Conservation (phyloP, 2,329 filamentous ascomycete genomes). For the Exophiala alcalophila region DNA sequence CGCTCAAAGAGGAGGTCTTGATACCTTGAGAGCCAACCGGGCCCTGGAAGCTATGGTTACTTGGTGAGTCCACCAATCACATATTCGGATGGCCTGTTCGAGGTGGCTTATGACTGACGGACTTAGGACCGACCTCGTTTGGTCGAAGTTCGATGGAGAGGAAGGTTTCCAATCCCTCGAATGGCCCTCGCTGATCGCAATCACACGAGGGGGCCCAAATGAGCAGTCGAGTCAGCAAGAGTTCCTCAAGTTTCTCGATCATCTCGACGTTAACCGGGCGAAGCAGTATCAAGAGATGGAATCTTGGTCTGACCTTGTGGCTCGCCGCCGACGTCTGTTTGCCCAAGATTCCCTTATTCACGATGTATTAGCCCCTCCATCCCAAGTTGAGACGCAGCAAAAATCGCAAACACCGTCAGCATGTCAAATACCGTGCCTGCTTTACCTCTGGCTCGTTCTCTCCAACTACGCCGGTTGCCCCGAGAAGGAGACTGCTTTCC, state of each 20-base stretch:
- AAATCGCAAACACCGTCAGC: not conserved
- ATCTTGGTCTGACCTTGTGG: not conserved
- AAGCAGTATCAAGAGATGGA: not conserved
- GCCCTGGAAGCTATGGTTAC: not conserved
- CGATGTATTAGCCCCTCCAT: not conserved
- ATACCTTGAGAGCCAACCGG: not conserved
- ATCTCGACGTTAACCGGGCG: not conserved
- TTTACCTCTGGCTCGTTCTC: not conserved
- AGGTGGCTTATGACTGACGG: not conserved
- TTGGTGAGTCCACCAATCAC: conserved; percentile 1
- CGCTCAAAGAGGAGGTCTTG: conserved; percentile 2
- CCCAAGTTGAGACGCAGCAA: not conserved
- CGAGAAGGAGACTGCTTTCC: not conserved
- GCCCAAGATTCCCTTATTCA: not conserved
- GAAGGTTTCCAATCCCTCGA: not conserved
- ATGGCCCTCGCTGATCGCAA: not conserved
- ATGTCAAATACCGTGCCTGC: not conserved
- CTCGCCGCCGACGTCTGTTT: not conserved
- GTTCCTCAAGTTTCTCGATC: conserved; percentile 1
- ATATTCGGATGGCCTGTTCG: not conserved
- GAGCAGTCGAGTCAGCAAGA: not conserved
- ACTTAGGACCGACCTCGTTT: conserved; percentile 5
- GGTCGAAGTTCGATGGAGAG: not conserved
- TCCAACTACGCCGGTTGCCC: not conserved
- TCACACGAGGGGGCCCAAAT: not conserved